Evolutionary conservation across 495 filamentous ascomycete genomes (phyloP), one percentile per base, ranked within the genome.

Genomic region (Penicillium fimorum): DNA sequence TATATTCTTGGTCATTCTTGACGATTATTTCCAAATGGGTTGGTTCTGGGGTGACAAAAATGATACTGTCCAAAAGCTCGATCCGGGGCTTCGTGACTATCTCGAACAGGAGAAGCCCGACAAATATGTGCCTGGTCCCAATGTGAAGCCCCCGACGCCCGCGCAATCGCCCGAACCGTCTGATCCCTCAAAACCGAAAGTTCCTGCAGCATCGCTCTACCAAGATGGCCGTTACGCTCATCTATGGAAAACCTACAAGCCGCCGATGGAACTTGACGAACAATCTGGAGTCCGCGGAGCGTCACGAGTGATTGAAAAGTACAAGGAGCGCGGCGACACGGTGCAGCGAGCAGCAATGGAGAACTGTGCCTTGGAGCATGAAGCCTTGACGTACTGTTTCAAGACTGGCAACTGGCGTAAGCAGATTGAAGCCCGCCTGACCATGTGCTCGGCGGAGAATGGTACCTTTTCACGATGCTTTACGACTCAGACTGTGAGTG

Each of bases 171-270:
- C 66, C 50, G 29, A 64, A 45, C 29, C 60, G 32, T 18, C 42
- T 53, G 58, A 75, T 33, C 17, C 70, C 24, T 65, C 71, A n/a
- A 73, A 65, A 73, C 70, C 67, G 64, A 78, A 58, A 76, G 78
- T 81, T 63, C 84, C 85, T 8, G 56, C 73, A 40, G 73, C 82
- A 55, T 87, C 85, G 6, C 76, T 86, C 20, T 88, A 72, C 68
- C 82, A 74, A 60, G 94, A 97, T 73, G 92, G 91, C 57, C 89
- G 94, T 56, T 97, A 97, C 70, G 91, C 92, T 45, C 82, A 96
- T 76, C 80, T 98, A 30, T 98, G 94, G 94, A 88, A 86, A 69
- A 88, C 82, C 44, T 97, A 98, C 81, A 77, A 81, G 50, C 82
- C 92, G 1, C 82, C 84, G 10, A 59, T 70, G 3, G 77, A 83